Conservation (phyloP, 495 filamentous ascomycete species). For the Penicillium taxi region DNA sequence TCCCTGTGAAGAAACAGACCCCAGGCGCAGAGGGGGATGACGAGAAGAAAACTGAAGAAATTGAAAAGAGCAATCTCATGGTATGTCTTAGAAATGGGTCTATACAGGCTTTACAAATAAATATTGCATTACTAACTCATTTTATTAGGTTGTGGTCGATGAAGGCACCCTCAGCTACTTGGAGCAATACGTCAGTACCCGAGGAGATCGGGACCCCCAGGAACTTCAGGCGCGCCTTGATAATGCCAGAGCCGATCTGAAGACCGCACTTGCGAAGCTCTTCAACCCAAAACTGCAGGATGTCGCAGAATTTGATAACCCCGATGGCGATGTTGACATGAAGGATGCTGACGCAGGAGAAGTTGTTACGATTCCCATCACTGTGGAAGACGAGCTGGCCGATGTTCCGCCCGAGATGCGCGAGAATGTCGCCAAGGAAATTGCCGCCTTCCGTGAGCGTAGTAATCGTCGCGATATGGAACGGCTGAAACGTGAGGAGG, state of each 20-base stretch:
- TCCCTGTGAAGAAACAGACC: constrained; percentile 68
- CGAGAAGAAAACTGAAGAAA: constrained; percentile 55
- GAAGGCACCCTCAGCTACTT: constrained; percentile 70
- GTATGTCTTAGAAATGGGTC: constrained; percentile 24
- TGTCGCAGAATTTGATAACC: too few species aligned
- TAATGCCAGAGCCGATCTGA: constrained; percentile 56
- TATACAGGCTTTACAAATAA: not conserved
- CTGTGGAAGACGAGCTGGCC: constrained; percentile 85
- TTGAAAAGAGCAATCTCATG: constrained; percentile 63
- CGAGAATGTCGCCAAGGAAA: constrained; percentile 92
- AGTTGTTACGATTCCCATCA: constrained; percentile 84
- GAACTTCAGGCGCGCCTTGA: constrained; percentile 60
- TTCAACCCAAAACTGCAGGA: too few species aligned
- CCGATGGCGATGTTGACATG: constrained; percentile 67
- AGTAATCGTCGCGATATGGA: constrained; percentile 84
- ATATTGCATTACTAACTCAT: constrained; percentile 9
- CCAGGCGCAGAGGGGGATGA: constrained; percentile 39
- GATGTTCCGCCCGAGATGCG: constrained; percentile 96
- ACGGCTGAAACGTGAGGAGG: constrained; percentile 78
- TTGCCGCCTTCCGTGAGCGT: constrained; percentile 84
- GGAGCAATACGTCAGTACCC: constrained; percentile 63
- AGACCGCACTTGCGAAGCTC: constrained; percentile 59
- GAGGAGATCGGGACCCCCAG: constrained; percentile 57
- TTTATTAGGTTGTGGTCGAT: constrained; percentile 64
- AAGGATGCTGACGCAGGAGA: constrained; percentile 56